Evolutionary conservation across 345 rosid genomes (phyloP), one percentile per base, ranked within the genome.

Genomic region (Laguncularia racemosa): DNA sequence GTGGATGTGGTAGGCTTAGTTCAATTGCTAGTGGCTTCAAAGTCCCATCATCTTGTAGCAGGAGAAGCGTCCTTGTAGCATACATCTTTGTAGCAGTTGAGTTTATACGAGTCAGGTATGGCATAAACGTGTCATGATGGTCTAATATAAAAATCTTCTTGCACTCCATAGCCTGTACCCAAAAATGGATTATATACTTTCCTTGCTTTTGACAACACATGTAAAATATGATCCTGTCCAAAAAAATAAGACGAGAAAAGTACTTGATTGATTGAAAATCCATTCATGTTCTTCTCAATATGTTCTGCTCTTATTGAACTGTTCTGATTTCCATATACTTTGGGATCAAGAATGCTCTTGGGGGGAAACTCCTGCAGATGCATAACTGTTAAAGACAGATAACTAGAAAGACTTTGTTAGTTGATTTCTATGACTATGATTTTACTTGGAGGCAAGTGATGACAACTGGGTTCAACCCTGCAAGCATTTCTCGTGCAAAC

Each of bases 1-100:
- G 92, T 52, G 92, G 73, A 70, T 88, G 88, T 17, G 92, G 92
- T 68, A 81, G 77, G 73, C 96, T 88, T 57, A 88, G 61, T 67
- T 88, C 92, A 38, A 88, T 84, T 17, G 84, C 86, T 64, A 88
- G 66, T 18, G 88, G 96, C 73, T 77, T 88, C 60, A 88, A 56
- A 21, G 84, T 81, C 47, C 78, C 81, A 18, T 83, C 83, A 11
- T 76, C 81, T 79, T 79, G 81, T 71, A 84, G 69, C 18, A 88
- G 63, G 33, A 88, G 58, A 40, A 88, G 53, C 26, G 96, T 88
- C 76, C 92, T 75, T 9, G 84, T 67, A 45, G 96, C 96, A 52
- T 84, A 88, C n/a, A 81, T 82, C 85, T 85, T 83, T 52, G 96
- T 75, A 55, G 50, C 57, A 13, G 96, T 88, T 14, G 96, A 81